Evolutionary conservation across 2,329 filamentous ascomycete genomes (phyloP), one percentile per base, ranked within the genome.

Genomic region (Ilyonectria sp.): DNA sequence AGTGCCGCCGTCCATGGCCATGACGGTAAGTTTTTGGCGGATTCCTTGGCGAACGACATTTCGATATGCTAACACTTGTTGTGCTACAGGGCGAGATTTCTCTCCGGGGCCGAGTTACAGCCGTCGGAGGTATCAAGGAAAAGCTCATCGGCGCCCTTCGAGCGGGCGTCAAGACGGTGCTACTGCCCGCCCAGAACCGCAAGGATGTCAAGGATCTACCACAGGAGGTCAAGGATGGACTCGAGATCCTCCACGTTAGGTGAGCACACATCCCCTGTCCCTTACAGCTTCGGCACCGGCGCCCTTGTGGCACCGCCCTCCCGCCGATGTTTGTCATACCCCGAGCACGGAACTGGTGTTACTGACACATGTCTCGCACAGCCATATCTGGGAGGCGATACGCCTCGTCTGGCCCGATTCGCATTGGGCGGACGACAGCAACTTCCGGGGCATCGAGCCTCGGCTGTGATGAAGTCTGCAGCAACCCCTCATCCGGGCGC

Each of bases 101-200:
- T 63, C 89, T 99, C 29, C 90, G 96, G 47, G 96, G 96, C 23
- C 91, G 94, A 71, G 93, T 99, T 63, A 94, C 96, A 82, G 94
- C 95, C 29, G 96, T 99, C 40, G 96, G 96, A 60, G 96, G 96
- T 19, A 98, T 99, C 84, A 98, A 98, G 83, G 95, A 99, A 89
- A 99, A 99, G 82, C 87, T 98, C 60, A 98, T 99, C 78, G 96
- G 96, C 23, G 96, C 96, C 9, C 86, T 97, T 78, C 89, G 95
- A 62, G 96, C 96, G 2, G 96, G 96, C 31, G 95, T 99, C 69
- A 97, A 97, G 87, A 95, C 94, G 35, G 95, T 99, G 8, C 81
- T 99, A 67, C 85, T 99, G 8, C 96, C 96, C 3, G 89, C 92
- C 35, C 92, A 93, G 74, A 99, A 99, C 80, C 89, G 91, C 70